Evolutionary conservation across 768 basidiomycete genomes (phyloP).

Genomic region (Mycena vulgaris): DNA sequence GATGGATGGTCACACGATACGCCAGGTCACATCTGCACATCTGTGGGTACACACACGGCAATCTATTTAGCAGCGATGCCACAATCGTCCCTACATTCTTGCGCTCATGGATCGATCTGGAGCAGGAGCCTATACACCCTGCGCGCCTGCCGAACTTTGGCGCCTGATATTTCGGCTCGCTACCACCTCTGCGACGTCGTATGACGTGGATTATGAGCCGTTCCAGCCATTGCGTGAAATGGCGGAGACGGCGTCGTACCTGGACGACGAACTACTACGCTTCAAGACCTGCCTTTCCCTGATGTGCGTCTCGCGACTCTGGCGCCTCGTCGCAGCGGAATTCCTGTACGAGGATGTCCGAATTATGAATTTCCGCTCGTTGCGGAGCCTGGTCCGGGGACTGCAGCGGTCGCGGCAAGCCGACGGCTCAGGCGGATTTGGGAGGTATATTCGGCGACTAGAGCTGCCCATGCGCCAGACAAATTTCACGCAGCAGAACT

Average conservation of each 20-base stretch:
- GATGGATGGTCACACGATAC: too few species aligned
- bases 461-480: constrained; percentile 22
- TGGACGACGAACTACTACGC: neutral
- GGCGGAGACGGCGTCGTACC: neutral
- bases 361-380: neutral
- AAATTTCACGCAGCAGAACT: neutral
- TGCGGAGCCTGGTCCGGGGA: constrained; percentile 20
- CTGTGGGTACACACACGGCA: too few species aligned
- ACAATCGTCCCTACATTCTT: too few species aligned
- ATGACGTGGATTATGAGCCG: constrained; percentile 1
- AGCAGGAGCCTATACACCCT: neutral
- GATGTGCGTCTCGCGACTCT: constrained; percentile 14
- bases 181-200: neutral
- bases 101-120: neutral
- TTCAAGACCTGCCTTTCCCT: constrained; percentile 18
- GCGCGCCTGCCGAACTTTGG: constrained; percentile 26
- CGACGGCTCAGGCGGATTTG: constrained; percentile 3
- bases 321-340: constrained; percentile 15
- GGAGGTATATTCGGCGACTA: constrained; percentile 26
- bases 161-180: constrained; percentile 5
- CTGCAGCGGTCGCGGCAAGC: constrained; percentile 25
- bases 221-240: constrained; percentile 21
- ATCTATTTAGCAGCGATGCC: too few species aligned
- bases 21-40: too few species aligned
- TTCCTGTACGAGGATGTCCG: constrained; percentile 31